phyloP scores from a whole-genome alignment of 768 basidiomycete genomes.

The Tricholoma hemisulphureum region DNA sequence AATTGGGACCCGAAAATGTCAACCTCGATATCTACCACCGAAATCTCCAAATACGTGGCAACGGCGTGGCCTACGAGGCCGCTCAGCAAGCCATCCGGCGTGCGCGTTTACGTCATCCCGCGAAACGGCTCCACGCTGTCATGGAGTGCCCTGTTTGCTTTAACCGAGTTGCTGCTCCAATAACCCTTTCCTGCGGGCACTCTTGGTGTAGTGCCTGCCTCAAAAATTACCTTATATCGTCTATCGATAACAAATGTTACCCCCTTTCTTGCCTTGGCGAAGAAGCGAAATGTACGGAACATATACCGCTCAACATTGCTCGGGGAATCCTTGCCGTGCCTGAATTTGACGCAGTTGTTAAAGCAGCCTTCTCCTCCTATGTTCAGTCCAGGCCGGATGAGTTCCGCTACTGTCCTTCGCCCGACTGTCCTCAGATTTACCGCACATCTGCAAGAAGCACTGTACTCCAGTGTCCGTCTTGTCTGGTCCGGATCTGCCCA shows the following conservation, averaged over 20 bases:
- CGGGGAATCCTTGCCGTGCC: conserved; percentile 46
- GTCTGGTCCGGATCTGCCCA: conserved; percentile 67
- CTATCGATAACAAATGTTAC: conserved; percentile 58
- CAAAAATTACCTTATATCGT: conserved; percentile 52
- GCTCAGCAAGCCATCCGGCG: conserved; percentile 42
- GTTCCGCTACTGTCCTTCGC: conserved; percentile 74
- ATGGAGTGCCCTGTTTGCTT: conserved; percentile 70
- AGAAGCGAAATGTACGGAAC: conserved; percentile 54
- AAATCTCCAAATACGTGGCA: conserved; percentile 55
- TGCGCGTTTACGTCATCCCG: conserved; percentile 25
- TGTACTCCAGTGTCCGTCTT: conserved; percentile 68
- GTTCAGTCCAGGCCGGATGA: conserved; percentile 59
- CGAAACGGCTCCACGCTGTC: conserved; percentile 14
- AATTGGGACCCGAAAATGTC: conserved; percentile 59
- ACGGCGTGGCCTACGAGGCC: conserved; percentile 40
- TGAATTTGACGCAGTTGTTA: conserved; percentile 55
- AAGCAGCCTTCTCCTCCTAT: conserved; percentile 61
- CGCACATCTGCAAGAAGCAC: conserved; percentile 49
- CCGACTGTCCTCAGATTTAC: conserved; percentile 77
- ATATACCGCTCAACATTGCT: conserved; percentile 54
- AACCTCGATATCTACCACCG: conserved; percentile 43
- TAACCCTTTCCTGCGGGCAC: conserved; percentile 64
- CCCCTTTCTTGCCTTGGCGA: conserved; percentile 73
- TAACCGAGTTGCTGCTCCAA: conserved; percentile 48
- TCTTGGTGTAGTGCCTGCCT: conserved; percentile 67